Evolutionary conservation across 495 filamentous ascomycete species (phyloP), one percentile per base, ranked within the genome.

Genomic region (Aspergillus coremiiformis): DNA sequence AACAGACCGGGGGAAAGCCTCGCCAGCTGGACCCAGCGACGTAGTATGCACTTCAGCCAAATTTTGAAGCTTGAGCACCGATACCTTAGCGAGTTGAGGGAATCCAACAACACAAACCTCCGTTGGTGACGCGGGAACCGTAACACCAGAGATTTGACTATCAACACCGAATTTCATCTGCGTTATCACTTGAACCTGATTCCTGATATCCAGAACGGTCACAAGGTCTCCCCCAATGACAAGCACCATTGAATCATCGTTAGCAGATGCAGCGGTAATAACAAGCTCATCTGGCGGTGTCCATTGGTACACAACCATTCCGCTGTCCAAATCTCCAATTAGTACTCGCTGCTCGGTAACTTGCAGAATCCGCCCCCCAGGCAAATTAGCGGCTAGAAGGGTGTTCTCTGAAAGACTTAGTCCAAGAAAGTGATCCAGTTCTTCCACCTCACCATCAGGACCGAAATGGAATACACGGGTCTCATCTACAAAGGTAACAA

Each of bases 381-480:
- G 71, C 11, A 93, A 51, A 58, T 86, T 87, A 23, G 68, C 63
- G 1, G 84, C 83, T 17, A 90, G 60, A 5, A 97, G 71, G n/a
- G 90, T 96, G 49, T 73, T 81, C 55, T 88, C 78, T 29, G 78
- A 68, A 29, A 97, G 64, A 7, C 71, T 60, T 47, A 99, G 77
- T 0, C 87, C 87, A 20, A 78, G 70, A 58, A 88, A 91, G 0
- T 75, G 66, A 7, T 87, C 82, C 17, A 95, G 56, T 64, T 99
- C 94, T 63, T 96, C 90, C 2, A 95, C 83, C 52, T 90, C 87
- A 4, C 89, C 91, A 23, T 83, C 73, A 0, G 72, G 30, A 43
- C 79, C 79, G 63, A 99, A 97, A 6, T 62, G 70, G 64, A 97
- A 96, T 8, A 92, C 72, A 43, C 93, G 74, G 1, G 92, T 94